phyloP scores from a whole-genome alignment of 495 filamentous ascomycete genomes.

The Penicillium bovifimosum region DNA sequence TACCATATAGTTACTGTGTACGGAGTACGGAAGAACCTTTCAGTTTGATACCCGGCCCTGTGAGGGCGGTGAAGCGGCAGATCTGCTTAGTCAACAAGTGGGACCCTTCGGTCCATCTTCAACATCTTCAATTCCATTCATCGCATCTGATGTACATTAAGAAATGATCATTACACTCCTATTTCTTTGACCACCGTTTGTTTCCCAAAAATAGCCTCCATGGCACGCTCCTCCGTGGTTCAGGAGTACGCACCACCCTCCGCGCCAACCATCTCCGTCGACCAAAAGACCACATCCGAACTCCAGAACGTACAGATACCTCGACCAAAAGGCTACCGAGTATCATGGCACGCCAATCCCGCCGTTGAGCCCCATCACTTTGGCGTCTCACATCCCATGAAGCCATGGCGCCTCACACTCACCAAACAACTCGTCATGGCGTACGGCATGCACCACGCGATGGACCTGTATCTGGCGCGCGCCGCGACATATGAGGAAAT shows the following conservation, averaged over 20 bases:
- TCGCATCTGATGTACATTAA: not conserved
- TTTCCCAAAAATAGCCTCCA: conserved; percentile 12
- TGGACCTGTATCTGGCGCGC: conserved; percentile 84
- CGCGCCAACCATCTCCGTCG: conserved; percentile 54
- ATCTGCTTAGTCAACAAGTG: conserved; percentile 1
- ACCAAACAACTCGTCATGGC: conserved; percentile 90
- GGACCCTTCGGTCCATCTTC: not conserved
- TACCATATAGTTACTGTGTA: too few species aligned
- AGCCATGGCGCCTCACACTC: conserved; percentile 92
- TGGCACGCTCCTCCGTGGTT: conserved; percentile 53
- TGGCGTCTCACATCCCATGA: conserved; percentile 94
- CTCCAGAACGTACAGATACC: conserved; percentile 69
- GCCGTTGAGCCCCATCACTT: conserved; percentile 95
- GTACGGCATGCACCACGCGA: conserved; percentile 91
- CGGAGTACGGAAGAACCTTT: too few species aligned
- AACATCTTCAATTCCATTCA: not conserved
- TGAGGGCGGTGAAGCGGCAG: not conserved
- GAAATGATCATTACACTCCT: not conserved
- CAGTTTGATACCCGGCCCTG: too few species aligned
- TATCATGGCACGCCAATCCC: conserved; percentile 97
- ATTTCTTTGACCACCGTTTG: not conserved
- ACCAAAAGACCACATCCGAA: conserved; percentile 59
- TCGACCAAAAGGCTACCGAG: conserved; percentile 75
- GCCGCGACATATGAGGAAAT: conserved; percentile 84
- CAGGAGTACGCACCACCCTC: conserved; percentile 63